Evolutionary conservation across 306 rosid genomes (phyloP).

Genomic region (Pterocarpus santalinus): DNA sequence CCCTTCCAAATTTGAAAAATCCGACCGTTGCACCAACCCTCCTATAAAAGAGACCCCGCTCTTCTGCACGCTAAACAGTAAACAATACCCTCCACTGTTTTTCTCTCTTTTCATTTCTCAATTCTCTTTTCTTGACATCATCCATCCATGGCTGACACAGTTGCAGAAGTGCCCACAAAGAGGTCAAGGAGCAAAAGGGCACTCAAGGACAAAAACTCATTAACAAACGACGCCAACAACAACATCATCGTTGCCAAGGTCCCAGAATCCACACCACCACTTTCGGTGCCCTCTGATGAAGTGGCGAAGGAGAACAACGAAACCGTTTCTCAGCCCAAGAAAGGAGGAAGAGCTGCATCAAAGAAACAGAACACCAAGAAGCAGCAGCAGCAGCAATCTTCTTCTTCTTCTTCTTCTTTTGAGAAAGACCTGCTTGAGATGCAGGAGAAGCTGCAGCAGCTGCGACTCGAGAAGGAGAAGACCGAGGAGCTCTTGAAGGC

Average conservation of each 20-base stretch:
- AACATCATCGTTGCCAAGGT: conserved; percentile 38
- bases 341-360: conserved; percentile 58
- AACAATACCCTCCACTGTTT: background rate
- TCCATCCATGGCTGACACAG: conserved; percentile 66
- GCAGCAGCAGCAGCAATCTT: conserved; percentile 5
- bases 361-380: conserved; percentile 58
- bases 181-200: conserved; percentile 67
- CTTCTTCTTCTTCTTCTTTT: conserved; percentile 47
- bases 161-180: conserved; percentile 54
- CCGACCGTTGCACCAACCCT: conserved; percentile 58
- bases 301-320: conserved; percentile 55
- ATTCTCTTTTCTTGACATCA: background rate
- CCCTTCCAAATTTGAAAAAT: conserved; percentile 64
- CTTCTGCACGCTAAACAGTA: background rate
- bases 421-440: conserved; percentile 81
- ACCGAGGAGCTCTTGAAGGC: conserved; percentile 79
- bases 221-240: conserved; percentile 51
- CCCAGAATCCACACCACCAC: conserved; percentile 35
- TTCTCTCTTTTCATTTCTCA: conserved; percentile 7
- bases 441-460: conserved; percentile 72
- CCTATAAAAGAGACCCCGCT: conserved; percentile 41
- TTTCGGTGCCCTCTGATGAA: conserved; percentile 22
- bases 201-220: conserved; percentile 71
- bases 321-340: conserved; percentile 58
- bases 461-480: conserved; percentile 85